Evolutionary conservation across 208 protist genomes (phyloP).

Genomic region (Trypanosoma melophagium): DNA sequence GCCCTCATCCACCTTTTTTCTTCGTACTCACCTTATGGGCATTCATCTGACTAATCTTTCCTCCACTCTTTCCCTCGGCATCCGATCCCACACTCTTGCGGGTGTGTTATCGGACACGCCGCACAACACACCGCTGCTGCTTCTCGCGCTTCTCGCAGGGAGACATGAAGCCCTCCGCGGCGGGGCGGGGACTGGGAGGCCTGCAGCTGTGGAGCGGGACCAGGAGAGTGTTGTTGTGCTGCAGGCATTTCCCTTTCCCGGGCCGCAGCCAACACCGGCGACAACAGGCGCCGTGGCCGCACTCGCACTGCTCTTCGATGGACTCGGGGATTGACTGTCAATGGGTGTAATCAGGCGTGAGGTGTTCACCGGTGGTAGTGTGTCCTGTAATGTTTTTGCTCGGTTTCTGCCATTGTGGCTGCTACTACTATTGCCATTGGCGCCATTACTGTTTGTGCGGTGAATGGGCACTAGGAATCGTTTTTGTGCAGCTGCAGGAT

Average conservation of each 20-base stretch:
- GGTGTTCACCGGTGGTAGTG: too few species aligned
- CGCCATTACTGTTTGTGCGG: too few species aligned
- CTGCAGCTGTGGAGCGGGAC: not conserved
- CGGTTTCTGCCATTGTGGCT: too few species aligned
- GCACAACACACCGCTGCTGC: not conserved
- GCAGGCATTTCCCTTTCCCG: not conserved
- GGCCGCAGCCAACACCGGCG: too few species aligned
- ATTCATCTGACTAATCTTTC: not conserved
- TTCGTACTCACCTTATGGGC: not conserved
- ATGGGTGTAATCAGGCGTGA: too few species aligned
- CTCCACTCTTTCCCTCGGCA: not conserved
- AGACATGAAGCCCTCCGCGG: constrained; percentile 1
- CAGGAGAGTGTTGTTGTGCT: not conserved
- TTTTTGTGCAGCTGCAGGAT: too few species aligned
- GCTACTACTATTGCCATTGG: too few species aligned
- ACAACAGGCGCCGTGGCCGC: too few species aligned
- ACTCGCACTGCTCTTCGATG: too few species aligned
- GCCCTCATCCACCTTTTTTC: constrained; percentile 1
- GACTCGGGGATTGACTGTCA: too few species aligned
- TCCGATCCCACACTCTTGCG: not conserved
- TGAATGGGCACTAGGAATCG: too few species aligned
- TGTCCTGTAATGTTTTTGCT: too few species aligned
- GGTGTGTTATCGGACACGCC: not conserved
- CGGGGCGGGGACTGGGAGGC: not conserved
- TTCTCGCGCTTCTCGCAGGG: not conserved